phyloP scores from a whole-genome alignment of 2,329 filamentous ascomycete genomes.

The Alternaria triticimaculans region DNA sequence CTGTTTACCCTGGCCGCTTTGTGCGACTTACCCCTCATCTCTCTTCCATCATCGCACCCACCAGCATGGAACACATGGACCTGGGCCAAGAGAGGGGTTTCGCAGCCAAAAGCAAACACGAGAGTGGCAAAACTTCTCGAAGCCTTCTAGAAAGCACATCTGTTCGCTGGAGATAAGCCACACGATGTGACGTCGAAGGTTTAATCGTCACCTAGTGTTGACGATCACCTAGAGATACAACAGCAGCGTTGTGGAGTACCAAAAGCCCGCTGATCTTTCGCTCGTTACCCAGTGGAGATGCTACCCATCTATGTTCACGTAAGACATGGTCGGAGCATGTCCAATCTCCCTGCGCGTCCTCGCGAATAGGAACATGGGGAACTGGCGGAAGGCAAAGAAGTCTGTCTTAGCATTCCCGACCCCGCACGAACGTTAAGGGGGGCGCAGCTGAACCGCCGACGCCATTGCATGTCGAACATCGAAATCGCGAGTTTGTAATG shows the following conservation, averaged over 20 bases:
- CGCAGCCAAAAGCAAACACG: not conserved
- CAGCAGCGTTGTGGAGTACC: not conserved
- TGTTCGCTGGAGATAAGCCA: not conserved
- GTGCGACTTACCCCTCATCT: not conserved
- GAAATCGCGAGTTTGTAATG: not conserved
- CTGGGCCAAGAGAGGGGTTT: not conserved
- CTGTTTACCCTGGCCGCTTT: not conserved
- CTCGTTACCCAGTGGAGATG: not conserved
- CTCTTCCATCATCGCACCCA: slow-evolving; percentile 1
- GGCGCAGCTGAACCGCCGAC: not conserved
- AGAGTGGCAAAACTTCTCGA: slow-evolving; percentile 10
- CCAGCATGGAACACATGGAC: not conserved
- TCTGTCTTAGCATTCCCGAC: not conserved
- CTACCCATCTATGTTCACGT: not conserved
- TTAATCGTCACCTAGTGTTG: not conserved
- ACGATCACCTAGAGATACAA: not conserved
- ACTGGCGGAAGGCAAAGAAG: not conserved
- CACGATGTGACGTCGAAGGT: not conserved
- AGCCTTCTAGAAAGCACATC: slow-evolving; percentile 3
- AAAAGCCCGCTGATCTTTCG: not conserved
- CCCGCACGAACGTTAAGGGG: not conserved
- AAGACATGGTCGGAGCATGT: not conserved
- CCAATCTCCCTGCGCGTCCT: not conserved
- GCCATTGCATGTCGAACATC: not conserved
- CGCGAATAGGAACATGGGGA: not conserved